Conservation (phyloP, 345 rosid genomes). For the Boechera stricta region DNA sequence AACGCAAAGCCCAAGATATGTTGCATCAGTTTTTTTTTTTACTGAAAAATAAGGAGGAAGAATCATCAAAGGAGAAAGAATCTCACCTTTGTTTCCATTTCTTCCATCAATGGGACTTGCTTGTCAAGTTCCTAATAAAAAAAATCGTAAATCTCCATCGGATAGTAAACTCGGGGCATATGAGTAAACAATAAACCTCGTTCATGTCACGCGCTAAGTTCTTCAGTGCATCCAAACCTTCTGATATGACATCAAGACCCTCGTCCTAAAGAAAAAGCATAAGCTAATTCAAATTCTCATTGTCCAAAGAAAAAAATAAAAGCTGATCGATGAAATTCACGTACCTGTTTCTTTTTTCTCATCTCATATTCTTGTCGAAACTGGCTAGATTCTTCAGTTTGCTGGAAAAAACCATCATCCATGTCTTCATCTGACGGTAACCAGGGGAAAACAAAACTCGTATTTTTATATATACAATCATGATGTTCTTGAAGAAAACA, state of each 20-base stretch:
- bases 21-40: not conserved
- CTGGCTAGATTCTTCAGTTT: conserved; percentile 69
- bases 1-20: not conserved
- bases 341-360: conserved; percentile 83
- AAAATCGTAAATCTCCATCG: conserved; percentile 14
- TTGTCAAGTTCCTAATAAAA: conserved; percentile 67
- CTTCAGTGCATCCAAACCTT: conserved; percentile 44
- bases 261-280: conserved; percentile 50
- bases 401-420: conserved; percentile 56
- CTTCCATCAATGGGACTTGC: conserved; percentile 51
- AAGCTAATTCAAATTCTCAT: conserved; percentile 51
- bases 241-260: conserved; percentile 47
- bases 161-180: not conserved
- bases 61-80: conserved; percentile 10
- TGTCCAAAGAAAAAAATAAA: conserved; percentile 32
- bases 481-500: not conserved
- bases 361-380: conserved; percentile 79
- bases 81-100: conserved; percentile 80
- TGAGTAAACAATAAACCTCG: conserved; percentile 57
- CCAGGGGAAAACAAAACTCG: conserved; percentile 10
- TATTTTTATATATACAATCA: conserved; percentile 22
- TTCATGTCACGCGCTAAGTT: conserved; percentile 52
- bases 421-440: conserved; percentile 58
- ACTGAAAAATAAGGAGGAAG: not conserved
- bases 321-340: conserved; percentile 40